Base-by-base conservation (phyloP, 495 filamentous ascomycete species). In the Pyrenula massariospora region DNA sequence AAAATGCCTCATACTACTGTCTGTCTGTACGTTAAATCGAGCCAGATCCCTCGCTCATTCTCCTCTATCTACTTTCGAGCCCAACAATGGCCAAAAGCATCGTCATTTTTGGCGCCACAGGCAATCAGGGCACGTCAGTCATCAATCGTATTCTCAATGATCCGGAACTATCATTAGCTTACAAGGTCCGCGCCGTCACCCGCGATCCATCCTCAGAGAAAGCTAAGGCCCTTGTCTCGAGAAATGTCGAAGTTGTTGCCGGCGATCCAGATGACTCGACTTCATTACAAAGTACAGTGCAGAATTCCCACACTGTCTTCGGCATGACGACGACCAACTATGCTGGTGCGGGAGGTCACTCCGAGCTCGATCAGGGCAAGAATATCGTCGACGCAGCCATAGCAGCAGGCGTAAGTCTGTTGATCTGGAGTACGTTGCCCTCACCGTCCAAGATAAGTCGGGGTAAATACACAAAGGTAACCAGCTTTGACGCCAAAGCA, bases 311-410 rank as follows among this genome's bases (percentile, higher is more conserved):
- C 20, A 66, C 59, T 25, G 66, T 77, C 58, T 77, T 73, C 62
- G 62, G 56, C 51, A 59, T 62, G 15, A 77, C 71, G n/a, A 42
- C 36, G 11, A 48, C 52, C 10, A 55, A 31, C 22, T 59, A 50
- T 19, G 25, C 56, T 21, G 20, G 20, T n/a, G 24, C 57, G 47
- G 54, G 47, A 15, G 50, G 48, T 12, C 49, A 22, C 42, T 53
- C 22, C 22, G 82, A 84, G 54, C 59, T 70, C 23, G 56, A 62
- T 48, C 80, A 84, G 58, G 81, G 80, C 20, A 77, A 77, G 58
- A 76, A 78, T 57, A 73, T 84, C 2, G 75, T 77, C 12, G 71
- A 79, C 53, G 80, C 74, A 1, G 73, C 73, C 24, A 61, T 62
- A 21, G 64, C 59, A 10, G 52, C 56, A 2, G 64, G 64, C 52